Evolutionary conservation across 2,329 filamentous ascomycete species (phyloP).

Genomic region (Trichophyton rubrum): DNA sequence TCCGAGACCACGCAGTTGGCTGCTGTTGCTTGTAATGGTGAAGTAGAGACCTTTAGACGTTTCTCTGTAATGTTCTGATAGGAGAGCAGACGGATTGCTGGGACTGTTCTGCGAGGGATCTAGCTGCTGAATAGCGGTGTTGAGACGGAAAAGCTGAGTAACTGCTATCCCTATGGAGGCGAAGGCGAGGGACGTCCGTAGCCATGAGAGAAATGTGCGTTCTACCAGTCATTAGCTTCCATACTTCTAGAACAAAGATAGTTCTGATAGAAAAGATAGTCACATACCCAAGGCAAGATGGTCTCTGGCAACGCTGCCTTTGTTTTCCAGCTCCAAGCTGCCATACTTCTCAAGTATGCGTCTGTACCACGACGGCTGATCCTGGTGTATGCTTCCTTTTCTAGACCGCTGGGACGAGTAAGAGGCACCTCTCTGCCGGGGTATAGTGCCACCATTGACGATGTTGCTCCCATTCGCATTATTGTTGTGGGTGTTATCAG

Average conservation of each 20-base stretch:
- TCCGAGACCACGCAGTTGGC: slow-evolving; percentile 39
- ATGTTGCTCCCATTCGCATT: background rate
- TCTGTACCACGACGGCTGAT: background rate
- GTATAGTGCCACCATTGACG: background rate
- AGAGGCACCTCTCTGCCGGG: background rate
- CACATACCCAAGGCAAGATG: slow-evolving; percentile 48
- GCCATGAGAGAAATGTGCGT: slow-evolving; percentile 56
- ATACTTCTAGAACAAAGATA: too few species aligned
- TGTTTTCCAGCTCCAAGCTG: slow-evolving; percentile 52
- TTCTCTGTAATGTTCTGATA: slow-evolving; percentile 15
- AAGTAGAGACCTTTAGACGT: slow-evolving; percentile 14
- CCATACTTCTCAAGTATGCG: slow-evolving; percentile 43
- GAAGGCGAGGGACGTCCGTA: slow-evolving; percentile 53
- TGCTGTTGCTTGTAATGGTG: slow-evolving; percentile 9
- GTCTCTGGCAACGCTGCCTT: slow-evolving; percentile 53
- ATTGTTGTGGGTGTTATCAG: background rate
- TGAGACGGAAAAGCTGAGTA: slow-evolving; percentile 54
- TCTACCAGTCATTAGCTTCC: slow-evolving; percentile 29
- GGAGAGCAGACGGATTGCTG: slow-evolving; percentile 15
- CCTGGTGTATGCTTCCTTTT: background rate
- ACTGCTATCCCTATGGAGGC: slow-evolving; percentile 54
- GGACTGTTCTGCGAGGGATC: slow-evolving; percentile 10
- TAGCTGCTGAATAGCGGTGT: slow-evolving; percentile 34
- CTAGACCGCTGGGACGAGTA: background rate
- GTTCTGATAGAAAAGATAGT: slow-evolving; percentile 2